Percentiles rank a stretch among this genome's conserved stretches.
phyloP scores from a whole-genome alignment of 2,329 filamentous ascomycete genomes.

The Alternaria ventricosa region DNA sequence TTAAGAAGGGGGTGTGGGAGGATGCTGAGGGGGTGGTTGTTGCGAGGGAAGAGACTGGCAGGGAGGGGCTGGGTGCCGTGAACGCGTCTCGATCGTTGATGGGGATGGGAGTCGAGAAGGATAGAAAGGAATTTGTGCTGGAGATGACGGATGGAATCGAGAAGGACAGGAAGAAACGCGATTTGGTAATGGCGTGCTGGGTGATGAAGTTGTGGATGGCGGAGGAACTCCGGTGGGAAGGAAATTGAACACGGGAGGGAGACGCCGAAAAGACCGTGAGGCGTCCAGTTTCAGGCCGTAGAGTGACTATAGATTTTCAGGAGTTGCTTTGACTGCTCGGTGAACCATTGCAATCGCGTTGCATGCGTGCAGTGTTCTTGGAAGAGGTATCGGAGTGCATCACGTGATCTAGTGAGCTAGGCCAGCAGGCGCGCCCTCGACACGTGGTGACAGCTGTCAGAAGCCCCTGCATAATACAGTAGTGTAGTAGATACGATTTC shows the following conservation, averaged over 20 bases:
- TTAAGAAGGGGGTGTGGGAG: slow-evolving; percentile 26
- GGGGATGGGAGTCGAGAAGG: not conserved
- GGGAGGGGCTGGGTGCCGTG: not conserved
- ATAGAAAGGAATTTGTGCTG: slow-evolving; percentile 6
- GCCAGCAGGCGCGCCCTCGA: not conserved
- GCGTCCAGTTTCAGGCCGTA: not conserved
- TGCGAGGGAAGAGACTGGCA: slow-evolving; percentile 13
- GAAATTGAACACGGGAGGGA: not conserved
- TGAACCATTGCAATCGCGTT: not conserved
- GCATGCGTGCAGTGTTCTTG: not conserved
- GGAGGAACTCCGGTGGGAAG: slow-evolving; percentile 25
- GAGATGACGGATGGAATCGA: slow-evolving; percentile 15
- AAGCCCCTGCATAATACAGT: not conserved
- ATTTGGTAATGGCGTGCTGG: slow-evolving; percentile 37
- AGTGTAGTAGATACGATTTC: not conserved
- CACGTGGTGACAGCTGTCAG: not conserved
- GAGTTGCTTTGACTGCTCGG: not conserved
- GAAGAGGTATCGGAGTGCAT: not conserved
- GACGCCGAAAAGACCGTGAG: not conserved
- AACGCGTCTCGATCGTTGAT: not conserved
- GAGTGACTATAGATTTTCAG: not conserved
- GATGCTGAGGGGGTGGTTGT: slow-evolving; percentile 23
- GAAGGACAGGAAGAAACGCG: slow-evolving; percentile 15
- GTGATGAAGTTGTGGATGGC: slow-evolving; percentile 30
- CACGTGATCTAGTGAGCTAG: not conserved